phyloP scores from a whole-genome alignment of 2,329 filamentous ascomycete species.

The Cephalotrichum gorgonifer region DNA sequence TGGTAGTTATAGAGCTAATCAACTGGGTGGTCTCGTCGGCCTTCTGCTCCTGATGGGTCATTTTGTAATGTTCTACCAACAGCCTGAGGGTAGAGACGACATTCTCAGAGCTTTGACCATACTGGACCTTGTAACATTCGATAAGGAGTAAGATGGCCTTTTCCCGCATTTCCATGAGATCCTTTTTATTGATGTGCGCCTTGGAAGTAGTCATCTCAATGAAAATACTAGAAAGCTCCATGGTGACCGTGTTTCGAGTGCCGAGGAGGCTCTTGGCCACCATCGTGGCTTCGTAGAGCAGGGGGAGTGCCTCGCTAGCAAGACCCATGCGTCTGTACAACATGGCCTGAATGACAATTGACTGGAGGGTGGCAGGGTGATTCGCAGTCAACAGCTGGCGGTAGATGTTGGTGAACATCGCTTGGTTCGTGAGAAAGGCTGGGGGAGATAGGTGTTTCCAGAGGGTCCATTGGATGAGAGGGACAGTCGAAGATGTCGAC shows the following conservation, averaged over 20 bases:
- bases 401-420: conserved; percentile 17
- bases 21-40: conserved; percentile 6
- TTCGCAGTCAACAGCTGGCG: conserved; percentile 16
- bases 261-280: conserved; percentile 7
- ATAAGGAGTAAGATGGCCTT: conserved; percentile 6
- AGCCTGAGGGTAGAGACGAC: conserved; percentile 6
- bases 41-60: conserved; percentile 8
- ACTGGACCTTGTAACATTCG: conserved; percentile 10
- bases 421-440: conserved; percentile 16
- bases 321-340: conserved; percentile 10
- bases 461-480: conserved; percentile 9
- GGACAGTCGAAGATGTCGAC: conserved; percentile 5
- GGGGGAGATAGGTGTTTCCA: conserved; percentile 18
- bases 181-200: background rate
- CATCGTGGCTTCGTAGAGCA: conserved; percentile 9
- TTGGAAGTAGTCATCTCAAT: conserved; percentile 8
- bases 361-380: conserved; percentile 9
- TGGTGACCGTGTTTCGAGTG: conserved; percentile 7
- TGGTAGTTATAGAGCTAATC: conserved; percentile 13
- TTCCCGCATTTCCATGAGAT: conserved; percentile 17
- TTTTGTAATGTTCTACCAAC: conserved; percentile 8
- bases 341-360: conserved; percentile 9
- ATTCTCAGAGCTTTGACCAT: conserved; percentile 8
- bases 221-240: conserved; percentile 9
- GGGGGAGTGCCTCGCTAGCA: conserved; percentile 1